Evolutionary conservation across 352 stramenopile species (phyloP).

Genomic region (Blastocystis sp.): DNA sequence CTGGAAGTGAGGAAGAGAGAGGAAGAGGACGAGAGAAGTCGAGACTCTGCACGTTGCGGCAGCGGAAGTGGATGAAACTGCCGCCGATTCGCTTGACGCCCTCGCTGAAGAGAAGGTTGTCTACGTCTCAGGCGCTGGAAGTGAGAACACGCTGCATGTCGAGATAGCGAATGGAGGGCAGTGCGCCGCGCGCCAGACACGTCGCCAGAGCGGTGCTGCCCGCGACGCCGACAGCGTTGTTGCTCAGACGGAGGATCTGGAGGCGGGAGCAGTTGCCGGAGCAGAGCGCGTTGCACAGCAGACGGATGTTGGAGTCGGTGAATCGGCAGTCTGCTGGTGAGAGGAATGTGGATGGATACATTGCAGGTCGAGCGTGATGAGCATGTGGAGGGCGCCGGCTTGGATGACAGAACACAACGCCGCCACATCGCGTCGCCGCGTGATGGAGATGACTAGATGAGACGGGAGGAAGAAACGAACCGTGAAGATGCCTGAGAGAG

Average conservation of each 20-base stretch:
- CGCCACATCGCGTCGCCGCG: background rate
- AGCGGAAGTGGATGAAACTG: slow-evolving; percentile 28
- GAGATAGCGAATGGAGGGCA: background rate
- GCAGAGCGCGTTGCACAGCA: slow-evolving; percentile 4
- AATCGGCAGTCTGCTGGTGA: slow-evolving; percentile 54
- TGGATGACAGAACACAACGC: slow-evolving; percentile 1
- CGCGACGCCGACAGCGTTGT: slow-evolving; percentile 50
- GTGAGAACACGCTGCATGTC: slow-evolving; percentile 12
- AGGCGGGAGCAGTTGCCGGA: slow-evolving; percentile 36
- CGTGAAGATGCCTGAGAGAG: slow-evolving; percentile 25
- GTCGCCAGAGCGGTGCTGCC: slow-evolving; percentile 7
- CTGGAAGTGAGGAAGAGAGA: background rate
- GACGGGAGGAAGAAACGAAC: background rate
- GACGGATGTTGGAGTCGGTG: slow-evolving; percentile 28
- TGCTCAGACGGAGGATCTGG: slow-evolving; percentile 13
- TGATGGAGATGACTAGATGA: slow-evolving; percentile 33
- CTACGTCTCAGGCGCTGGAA: background rate
- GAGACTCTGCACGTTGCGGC: slow-evolving; percentile 48
- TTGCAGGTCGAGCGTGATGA: slow-evolving; percentile 45
- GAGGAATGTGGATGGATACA: background rate
- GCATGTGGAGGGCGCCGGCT: background rate
- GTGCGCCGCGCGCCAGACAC: slow-evolving; percentile 8
- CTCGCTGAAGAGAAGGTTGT: slow-evolving; percentile 56
- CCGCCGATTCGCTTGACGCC: slow-evolving; percentile 30
- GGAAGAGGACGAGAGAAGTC: slow-evolving; percentile 14